Conservation (phyloP, 345 rosid species). For the Rubroshorea leprosula region DNA sequence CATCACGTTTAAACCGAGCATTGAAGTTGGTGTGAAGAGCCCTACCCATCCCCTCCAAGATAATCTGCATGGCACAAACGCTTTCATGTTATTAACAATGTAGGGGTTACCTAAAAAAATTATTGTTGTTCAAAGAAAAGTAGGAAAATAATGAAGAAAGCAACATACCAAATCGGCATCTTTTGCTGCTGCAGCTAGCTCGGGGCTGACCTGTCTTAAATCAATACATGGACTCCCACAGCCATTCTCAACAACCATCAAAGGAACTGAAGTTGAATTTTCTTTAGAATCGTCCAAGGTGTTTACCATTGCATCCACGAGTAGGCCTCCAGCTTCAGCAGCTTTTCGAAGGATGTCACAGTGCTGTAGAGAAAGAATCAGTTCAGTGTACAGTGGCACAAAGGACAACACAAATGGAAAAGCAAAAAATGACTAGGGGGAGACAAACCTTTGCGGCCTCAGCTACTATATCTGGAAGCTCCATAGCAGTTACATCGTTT, state of each 20-base stretch:
- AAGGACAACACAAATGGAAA: neutral
- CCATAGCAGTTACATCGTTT: conserved; percentile 95
- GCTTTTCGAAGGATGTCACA: conserved; percentile 95
- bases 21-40: conserved; percentile 87
- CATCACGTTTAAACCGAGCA: conserved; percentile 79
- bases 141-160: neutral
- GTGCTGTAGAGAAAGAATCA: conserved; percentile 43
- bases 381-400: neutral
- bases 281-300: conserved; percentile 56
- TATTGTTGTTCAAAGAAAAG: too few relatives aligned
- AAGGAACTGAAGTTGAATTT: conserved; percentile 59
- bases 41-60: conserved; percentile 99
- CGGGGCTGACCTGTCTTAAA: conserved; percentile 97
- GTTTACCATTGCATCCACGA: conserved; percentile 87
- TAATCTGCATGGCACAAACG: conserved; percentile 39
- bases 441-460: conserved; percentile 87
- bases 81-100: neutral
- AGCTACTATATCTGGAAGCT: conserved; percentile 92
- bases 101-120: too few relatives aligned
- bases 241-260: conserved; percentile 99
- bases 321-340: conserved; percentile 90
- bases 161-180: conserved; percentile 85
- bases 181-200: conserved; percentile 92
- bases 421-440: neutral
- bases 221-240: conserved; percentile 99